Percentiles rank a stretch among this genome's conserved stretches.
Evolutionary conservation across 2,329 filamentous ascomycete species (phyloP).

Genomic region (Harringtonia lauricola): DNA sequence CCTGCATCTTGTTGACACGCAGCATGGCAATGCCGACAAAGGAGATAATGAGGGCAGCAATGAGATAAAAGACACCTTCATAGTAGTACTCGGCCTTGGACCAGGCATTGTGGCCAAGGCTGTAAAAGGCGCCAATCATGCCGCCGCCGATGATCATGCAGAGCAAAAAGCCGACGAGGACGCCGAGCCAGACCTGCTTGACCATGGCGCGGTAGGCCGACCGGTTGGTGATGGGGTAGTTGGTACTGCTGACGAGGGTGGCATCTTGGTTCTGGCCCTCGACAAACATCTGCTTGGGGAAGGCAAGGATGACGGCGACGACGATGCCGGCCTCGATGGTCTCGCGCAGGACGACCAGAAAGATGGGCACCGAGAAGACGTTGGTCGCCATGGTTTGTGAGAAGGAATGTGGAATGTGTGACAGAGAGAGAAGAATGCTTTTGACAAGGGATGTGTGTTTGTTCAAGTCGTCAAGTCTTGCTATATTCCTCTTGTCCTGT

Average conservation of each 20-base stretch:
- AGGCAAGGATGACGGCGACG: constrained; percentile 73
- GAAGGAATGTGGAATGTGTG: too few species aligned
- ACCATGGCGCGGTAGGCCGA: constrained; percentile 61
- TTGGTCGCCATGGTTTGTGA: constrained; percentile 9
- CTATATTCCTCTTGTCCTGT: too few species aligned
- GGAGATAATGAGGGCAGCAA: constrained; percentile 72
- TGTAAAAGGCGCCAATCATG: constrained; percentile 62
- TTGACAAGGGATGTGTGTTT: too few species aligned
- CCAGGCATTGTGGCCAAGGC: constrained; percentile 55
- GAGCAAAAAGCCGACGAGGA: constrained; percentile 44
- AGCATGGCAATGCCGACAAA: constrained; percentile 71
- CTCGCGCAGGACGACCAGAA: constrained; percentile 83
- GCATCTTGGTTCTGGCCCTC: constrained; percentile 34
- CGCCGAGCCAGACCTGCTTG: constrained; percentile 61
- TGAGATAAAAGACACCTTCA: constrained; percentile 66
- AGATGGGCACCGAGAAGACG: constrained; percentile 34
- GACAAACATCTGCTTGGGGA: constrained; percentile 62
- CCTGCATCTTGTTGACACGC: constrained; percentile 70
- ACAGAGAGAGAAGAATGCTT: too few species aligned
- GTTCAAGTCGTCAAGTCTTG: too few species aligned
- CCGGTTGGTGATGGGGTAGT: constrained; percentile 35
- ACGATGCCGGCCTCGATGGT: constrained; percentile 73
- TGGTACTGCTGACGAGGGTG: too few species aligned
- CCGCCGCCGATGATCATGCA: constrained; percentile 51
- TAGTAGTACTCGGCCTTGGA: constrained; percentile 61